Percentiles rank a stretch among this genome's conserved stretches.
Evolutionary conservation across 352 stramenopile species (phyloP).

Genomic region (Phytophthora agathidicida): DNA sequence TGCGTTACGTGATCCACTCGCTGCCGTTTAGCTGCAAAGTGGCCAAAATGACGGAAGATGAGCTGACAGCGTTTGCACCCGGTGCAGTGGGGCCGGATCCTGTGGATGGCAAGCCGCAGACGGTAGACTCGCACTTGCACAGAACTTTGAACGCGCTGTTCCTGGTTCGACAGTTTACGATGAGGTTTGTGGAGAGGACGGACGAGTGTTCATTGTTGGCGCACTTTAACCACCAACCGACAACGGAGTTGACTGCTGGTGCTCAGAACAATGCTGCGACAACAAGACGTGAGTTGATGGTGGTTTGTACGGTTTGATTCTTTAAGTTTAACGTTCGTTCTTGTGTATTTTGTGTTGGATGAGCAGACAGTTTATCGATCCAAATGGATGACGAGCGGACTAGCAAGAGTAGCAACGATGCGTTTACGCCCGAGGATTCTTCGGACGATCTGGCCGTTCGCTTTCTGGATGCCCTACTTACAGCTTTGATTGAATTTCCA

Average conservation of each 20-base stretch:
- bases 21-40: constrained; percentile 64
- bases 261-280: not conserved
- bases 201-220: constrained; percentile 64
- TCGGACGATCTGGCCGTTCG: constrained; percentile 65
- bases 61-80: constrained; percentile 46
- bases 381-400: constrained; percentile 28
- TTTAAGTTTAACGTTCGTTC: not conserved
- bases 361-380: constrained; percentile 33
- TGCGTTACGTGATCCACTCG: constrained; percentile 61
- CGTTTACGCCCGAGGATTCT: constrained; percentile 16
- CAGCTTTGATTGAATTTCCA: constrained; percentile 56
- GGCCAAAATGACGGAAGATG: constrained; percentile 58
- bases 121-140: constrained; percentile 48
- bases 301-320: not conserved
- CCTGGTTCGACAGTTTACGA: constrained; percentile 73
- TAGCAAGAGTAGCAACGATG: constrained; percentile 12
- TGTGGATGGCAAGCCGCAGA: constrained; percentile 41
- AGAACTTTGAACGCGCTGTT: constrained; percentile 76
- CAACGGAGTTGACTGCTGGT: constrained; percentile 7
- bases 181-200: constrained; percentile 76
- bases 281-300: constrained; percentile 18
- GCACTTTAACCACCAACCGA: constrained; percentile 61
- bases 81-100: constrained; percentile 6
- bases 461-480: constrained; percentile 74
- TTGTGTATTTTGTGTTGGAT: not conserved